phyloP scores from a whole-genome alignment of 2,329 filamentous ascomycete genomes.

The Hypocreales sp. region DNA sequence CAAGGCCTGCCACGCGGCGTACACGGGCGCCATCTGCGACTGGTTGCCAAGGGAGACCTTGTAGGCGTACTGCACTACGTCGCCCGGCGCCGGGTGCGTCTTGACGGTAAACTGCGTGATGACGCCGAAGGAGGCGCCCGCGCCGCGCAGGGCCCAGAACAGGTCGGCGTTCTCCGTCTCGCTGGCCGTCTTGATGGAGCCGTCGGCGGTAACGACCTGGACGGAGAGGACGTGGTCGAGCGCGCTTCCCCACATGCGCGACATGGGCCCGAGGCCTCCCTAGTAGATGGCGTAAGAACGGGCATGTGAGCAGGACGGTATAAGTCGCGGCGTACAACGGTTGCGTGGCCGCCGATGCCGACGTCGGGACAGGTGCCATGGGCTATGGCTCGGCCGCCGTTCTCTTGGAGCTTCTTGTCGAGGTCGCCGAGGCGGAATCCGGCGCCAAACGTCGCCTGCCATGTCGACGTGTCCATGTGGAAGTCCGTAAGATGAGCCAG shows the following conservation, averaged over 20 bases:
- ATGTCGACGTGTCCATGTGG: conserved; percentile 33
- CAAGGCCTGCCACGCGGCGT: conserved; percentile 42
- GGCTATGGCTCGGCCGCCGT: conserved; percentile 39
- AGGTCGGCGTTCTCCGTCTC: conserved; percentile 32
- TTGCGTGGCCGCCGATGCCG: conserved; percentile 42
- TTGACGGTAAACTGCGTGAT: conserved; percentile 40
- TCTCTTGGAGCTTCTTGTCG: conserved; percentile 29
- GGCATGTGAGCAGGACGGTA: too few relatives aligned
- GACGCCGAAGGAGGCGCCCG: conserved; percentile 39
- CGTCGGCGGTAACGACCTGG: conserved; percentile 40
- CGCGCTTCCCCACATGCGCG: conserved; percentile 41
- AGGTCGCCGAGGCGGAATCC: conserved; percentile 37
- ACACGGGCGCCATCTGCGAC: conserved; percentile 29
- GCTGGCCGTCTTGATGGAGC: conserved; percentile 31
- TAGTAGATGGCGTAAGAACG: conserved; percentile 8
- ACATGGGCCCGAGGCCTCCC: conserved; percentile 42
- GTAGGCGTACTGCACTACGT: conserved; percentile 44
- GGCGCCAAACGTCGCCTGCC: conserved; percentile 40
- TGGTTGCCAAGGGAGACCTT: conserved; percentile 32
- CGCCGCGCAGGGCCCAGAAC: conserved; percentile 41
- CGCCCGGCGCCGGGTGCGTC: conserved; percentile 38
- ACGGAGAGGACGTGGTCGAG: conserved; percentile 39
- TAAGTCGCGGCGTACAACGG: conserved; percentile 30
- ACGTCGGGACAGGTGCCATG: conserved; percentile 45
- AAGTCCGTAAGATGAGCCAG: conserved; percentile 36